Evolutionary conservation across 352 stramenopile genomes (phyloP), one percentile per base, ranked within the genome.

Genomic region (Globisporangium camurandrum): DNA sequence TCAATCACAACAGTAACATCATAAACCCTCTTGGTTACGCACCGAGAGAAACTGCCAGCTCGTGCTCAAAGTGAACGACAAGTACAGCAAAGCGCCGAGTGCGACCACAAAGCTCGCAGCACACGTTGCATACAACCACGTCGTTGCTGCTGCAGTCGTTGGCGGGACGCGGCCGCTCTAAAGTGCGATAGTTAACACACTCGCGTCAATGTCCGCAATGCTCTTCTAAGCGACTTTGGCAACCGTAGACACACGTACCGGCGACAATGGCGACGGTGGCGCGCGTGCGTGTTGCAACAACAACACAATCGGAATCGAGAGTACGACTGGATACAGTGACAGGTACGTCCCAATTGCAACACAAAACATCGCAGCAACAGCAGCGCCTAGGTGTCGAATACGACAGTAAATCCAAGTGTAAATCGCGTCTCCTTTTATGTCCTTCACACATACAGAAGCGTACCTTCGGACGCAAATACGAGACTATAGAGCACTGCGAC

Each of bases 31-130:
- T n/a, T n/a, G n/a, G n/a, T n/a, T n/a, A n/a, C 37, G 22, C 42
- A 88, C 79, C 69, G 84, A 42, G 11, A 91, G 2, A 27, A 91
- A 91, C 10, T 44, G 51, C 79, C 79, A 91, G 19, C 56, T 60
- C 4, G 68, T 69, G 36, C 44, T 77, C 20, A 91, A 56, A 28
- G 51, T 63, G 46, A 70, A 71, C 20, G 79, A 90, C 40, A 90
- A 30, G 34, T 69, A 83, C n/a, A 88, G 45, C 8, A 88, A 27
- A 12, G 64, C 7, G 7, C 45, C 26, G 39, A 80, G 24, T 53
- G 66, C 72, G 17, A 66, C 49, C 10, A 50, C 16, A 41, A 55
- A 79, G 37, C 28, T 51, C 23, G 33, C 28, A n/a, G 30, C 39
- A 19, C 55, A 38, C 11, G 43, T 14, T 8, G n/a, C 16, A 8